phyloP scores from a whole-genome alignment of 495 filamentous ascomycete genomes.

The Achaetomiella virescens region DNA sequence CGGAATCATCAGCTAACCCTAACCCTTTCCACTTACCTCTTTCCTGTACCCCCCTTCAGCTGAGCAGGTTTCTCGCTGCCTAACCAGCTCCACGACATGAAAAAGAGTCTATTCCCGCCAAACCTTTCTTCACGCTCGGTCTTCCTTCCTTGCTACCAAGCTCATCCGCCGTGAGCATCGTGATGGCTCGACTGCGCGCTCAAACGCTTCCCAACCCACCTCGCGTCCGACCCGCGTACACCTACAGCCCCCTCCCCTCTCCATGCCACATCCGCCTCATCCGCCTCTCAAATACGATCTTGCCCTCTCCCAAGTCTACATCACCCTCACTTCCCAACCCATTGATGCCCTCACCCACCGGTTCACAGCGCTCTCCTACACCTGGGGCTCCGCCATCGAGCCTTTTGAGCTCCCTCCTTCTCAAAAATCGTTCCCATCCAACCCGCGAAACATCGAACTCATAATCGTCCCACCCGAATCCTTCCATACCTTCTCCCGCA shows the following conservation, averaged over 20 bases:
- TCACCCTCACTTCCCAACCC: slow-evolving; percentile 2
- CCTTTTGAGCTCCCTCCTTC: neutral
- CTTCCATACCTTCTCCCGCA: slow-evolving; percentile 1
- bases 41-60: too few species aligned
- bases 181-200: slow-evolving; percentile 2
- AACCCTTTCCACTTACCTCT: too few species aligned
- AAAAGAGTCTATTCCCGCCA: too few species aligned
- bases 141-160: too few species aligned
- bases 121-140: too few species aligned
- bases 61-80: too few species aligned
- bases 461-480: slow-evolving; percentile 2
- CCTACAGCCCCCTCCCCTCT: slow-evolving; percentile 10
- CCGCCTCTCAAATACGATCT: slow-evolving; percentile 5
- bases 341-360: neutral
- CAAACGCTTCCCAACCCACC: slow-evolving; percentile 6
- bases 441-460: neutral
- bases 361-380: slow-evolving; percentile 15
- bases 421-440: neutral
- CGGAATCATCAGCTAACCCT: too few species aligned
- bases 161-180: neutral
- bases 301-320: slow-evolving; percentile 1
- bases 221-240: neutral
- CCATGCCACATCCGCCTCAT: slow-evolving; percentile 12
- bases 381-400: slow-evolving; percentile 11
- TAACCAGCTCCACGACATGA: too few species aligned